These are phyloP conservation scores for Coemansia sp. DNA, from an alignment of 192 early-diverging fungal species.

Conservation along the genomic window DNA sequence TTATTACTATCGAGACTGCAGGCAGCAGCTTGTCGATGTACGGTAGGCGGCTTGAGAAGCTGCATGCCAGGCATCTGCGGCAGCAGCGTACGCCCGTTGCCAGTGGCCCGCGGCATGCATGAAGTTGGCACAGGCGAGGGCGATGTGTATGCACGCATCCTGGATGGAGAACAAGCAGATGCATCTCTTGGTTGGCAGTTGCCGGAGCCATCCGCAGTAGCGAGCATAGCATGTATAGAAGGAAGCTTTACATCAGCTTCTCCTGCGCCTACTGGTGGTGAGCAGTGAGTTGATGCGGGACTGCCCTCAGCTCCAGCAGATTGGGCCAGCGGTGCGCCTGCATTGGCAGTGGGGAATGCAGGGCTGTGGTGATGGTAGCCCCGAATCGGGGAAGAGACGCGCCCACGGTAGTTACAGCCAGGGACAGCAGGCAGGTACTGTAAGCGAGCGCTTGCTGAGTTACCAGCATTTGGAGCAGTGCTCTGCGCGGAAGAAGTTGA, in stretches of 20 bases:
- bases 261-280: neutral
- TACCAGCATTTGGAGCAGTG: neutral
- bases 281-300: neutral
- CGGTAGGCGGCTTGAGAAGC: neutral
- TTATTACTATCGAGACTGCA: neutral
- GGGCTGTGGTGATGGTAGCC: neutral
- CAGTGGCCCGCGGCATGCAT: neutral
- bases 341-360: neutral
- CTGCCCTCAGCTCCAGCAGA: neutral
- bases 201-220: constrained; percentile 2
- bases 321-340: neutral
- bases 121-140: constrained; percentile 9
- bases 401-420: constrained; percentile 2
- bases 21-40: neutral
- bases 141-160: constrained; percentile 31
- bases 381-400: neutral
- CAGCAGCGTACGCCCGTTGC: neutral
- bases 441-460: constrained; percentile 14
- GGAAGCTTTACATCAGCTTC: constrained; percentile 25
- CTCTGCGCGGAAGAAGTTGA: neutral
- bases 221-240: constrained; percentile 37
- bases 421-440: constrained; percentile 26
- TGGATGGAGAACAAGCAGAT: neutral
- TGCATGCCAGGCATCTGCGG: neutral
- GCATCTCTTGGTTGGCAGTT: neutral